These are phyloP conservation scores for Apiospora pterosperma DNA, from an alignment of 2,329 filamentous ascomycete genomes.

Conservation along the genomic window DNA sequence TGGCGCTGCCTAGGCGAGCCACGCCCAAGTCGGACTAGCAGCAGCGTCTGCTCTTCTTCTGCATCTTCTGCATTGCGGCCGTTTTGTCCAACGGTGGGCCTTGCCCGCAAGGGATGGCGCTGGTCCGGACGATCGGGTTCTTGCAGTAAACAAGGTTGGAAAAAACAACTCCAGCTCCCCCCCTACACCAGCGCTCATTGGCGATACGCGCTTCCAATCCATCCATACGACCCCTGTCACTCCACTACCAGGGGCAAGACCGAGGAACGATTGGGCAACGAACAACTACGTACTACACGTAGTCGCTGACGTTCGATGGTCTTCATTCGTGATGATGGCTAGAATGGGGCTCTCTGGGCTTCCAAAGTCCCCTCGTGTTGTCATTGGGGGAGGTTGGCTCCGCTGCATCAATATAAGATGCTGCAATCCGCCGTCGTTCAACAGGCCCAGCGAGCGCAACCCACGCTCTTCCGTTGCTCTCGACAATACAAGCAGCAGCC, in stretches of 20 bases:
- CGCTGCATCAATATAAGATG: background rate
- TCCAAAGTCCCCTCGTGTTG: background rate
- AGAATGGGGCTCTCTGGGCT: background rate
- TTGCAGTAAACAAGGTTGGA: background rate
- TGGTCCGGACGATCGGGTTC: slow-evolving; percentile 1
- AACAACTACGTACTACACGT: background rate
- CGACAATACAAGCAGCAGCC: background rate
- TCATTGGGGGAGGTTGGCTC: background rate
- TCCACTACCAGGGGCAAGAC: background rate
- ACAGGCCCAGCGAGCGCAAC: background rate
- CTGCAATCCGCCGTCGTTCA: background rate
- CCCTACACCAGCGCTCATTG: background rate
- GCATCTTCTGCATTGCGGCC: background rate
- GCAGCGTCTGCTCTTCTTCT: background rate
- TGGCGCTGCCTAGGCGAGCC: background rate
- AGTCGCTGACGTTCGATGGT: background rate
- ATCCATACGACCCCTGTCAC: background rate
- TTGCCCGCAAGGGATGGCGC: background rate
- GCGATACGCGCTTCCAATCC: background rate
- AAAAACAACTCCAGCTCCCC: background rate
- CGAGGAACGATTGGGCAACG: background rate
- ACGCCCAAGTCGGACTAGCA: background rate
- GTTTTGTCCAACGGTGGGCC: slow-evolving; percentile 1
- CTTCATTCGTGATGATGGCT: background rate
- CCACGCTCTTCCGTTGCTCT: background rate